Evolutionary conservation across 176 grass and related monocot species (phyloP), one percentile per base, ranked within the genome.

Genomic region (Lolium multiflorum): DNA sequence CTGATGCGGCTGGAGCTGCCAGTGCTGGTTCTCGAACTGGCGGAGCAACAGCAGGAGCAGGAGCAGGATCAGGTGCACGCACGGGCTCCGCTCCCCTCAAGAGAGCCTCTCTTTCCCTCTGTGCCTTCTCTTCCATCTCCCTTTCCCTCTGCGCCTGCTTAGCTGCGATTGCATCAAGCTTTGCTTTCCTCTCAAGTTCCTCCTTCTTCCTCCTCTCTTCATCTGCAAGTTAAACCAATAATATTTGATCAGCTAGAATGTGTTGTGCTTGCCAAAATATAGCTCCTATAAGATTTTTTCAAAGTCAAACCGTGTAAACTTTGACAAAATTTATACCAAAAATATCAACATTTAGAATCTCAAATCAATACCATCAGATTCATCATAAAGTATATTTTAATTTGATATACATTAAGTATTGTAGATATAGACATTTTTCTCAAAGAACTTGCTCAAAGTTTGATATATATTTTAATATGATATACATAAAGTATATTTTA

Each of bases 141-240:
- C 18, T 76, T 56, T 98, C 94, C 35, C 97, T 90, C 70, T 90
- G 80, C 28, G 78, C 89, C 89, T 98, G 94, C 76, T 80, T 96
- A 38, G 87, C 92, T 46, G 90, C 94, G 63, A 98, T 96, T 16
- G 97, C 97, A 10, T 96, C 97, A 35, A 98, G 89, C 76, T 94
- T 98, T 15, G 87, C 90, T 79, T 96, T 98, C 60, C 75, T 85
- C 64, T 98, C 97, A 0, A 87, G 82, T 54, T 96, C 97, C 55
- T 96, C 97, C 75, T 74, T 92, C 68, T 90, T 98, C 79, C 81
- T 90, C 39, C 80, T 96, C 77, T 98, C 97, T 82, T 98, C 97
- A 83, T 96, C 97, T 98, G 92, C 56, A 89, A n/a, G 26, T 35
- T 20, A 86, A 68, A 71, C 3, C 17, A 70, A 20, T 39, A 73